Base-by-base conservation (phyloP, 2,329 filamentous ascomycete genomes). In the Ophiosphaerella herpotricha region DNA sequence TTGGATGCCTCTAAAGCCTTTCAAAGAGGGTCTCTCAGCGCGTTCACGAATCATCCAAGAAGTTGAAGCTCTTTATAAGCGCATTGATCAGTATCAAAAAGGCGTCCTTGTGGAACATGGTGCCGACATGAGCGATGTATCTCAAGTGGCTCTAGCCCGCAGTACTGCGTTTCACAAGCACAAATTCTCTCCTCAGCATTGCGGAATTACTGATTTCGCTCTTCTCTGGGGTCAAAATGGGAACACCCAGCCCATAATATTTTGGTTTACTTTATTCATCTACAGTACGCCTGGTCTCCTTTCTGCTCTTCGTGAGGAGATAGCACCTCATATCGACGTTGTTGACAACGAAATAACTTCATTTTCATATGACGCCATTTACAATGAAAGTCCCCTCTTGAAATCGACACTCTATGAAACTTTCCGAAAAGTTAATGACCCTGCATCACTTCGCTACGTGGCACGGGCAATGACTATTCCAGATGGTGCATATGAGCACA, bases 221-320 rank as follows among this genome's bases (percentile, higher is more conserved):
- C 60, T 80, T 7, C 64, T 83, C 21, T 85, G 82, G 81, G 80
- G 80, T 8, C 71, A 80, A 61, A 79, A 82, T 55, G 78, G 78
- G 13, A 82, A 84, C 55, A 74, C 78, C 5, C 52, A 55, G 31
- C 52, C 78, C 4, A 65, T 84, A 7, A 59, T 74, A 13, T 74
- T 74, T 46, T 76, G 73, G 74, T 64, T 76, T 52, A 47, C 73
- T 18, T 11, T 29, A 29, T 29, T 29, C 11, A 29, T 29, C 7
- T 29, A 29, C 26, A 29, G 26, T 11, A 29, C 26, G 26, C 26
- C 26, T 8, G 26, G 26, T 8, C 26, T 29, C 7, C 26, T 29
- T 29, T 29, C 26, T 11, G 26, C 26, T 11, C 26, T 29, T 29
- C 26, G 26, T 29, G 11, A 29, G 26, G 26, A 29, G 26, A 11